Percentiles rank a stretch among this genome's conserved stretches.
These are phyloP conservation scores for Penicillium psychrosexuale DNA, from an alignment of 2,329 filamentous ascomycete genomes.

Conservation along the genomic window DNA sequence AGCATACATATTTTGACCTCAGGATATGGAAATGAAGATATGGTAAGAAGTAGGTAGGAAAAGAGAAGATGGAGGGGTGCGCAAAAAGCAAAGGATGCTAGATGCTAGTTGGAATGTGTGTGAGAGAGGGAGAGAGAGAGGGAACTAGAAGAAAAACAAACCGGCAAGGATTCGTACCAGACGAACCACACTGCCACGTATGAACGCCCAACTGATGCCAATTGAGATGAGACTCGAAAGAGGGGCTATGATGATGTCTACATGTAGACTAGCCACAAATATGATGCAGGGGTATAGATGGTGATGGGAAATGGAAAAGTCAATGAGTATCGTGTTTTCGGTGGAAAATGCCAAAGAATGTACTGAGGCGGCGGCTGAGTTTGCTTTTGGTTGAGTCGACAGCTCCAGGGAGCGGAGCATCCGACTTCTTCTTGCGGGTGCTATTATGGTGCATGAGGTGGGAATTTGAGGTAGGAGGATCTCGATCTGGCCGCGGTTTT, in stretches of 20 bases:
- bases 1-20: neutral
- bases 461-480: neutral
- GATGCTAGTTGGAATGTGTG: conserved; percentile 2
- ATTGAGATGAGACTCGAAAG: conserved; percentile 10
- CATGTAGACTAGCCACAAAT: conserved; percentile 12
- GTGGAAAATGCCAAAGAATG: conserved; percentile 30
- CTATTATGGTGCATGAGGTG: neutral
- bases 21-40: neutral
- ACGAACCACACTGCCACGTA: conserved; percentile 8
- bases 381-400: conserved; percentile 25
- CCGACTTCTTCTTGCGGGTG: conserved; percentile 1
- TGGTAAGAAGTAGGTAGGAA: neutral
- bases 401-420: conserved; percentile 2
- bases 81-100: conserved; percentile 1
- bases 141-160: neutral
- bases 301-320: conserved; percentile 1
- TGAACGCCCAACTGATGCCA: conserved; percentile 15
- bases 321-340: conserved; percentile 25
- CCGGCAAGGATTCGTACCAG: conserved; percentile 10
- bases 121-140: neutral
- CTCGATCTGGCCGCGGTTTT: neutral
- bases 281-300: conserved; percentile 18
- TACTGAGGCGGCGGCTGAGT: conserved; percentile 33
- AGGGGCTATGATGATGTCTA: conserved; percentile 12
- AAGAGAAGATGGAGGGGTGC: neutral